Evolutionary conservation across 495 filamentous ascomycete species (phyloP).

Genomic region (Trichoderma orchidacearum): DNA sequence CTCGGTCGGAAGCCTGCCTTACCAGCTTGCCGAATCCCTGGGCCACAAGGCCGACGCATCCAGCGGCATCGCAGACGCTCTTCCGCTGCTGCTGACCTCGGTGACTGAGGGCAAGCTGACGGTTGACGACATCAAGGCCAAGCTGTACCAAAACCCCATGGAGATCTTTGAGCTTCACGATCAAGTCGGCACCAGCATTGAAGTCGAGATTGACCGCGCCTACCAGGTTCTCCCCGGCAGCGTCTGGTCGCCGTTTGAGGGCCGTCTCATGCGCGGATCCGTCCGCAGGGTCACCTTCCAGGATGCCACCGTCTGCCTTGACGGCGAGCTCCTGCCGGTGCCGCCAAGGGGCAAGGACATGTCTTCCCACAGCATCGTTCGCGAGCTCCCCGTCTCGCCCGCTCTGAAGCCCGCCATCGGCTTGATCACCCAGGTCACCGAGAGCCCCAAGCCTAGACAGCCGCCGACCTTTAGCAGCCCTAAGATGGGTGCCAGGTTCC

Average conservation of each 20-base stretch:
- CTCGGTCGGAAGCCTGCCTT: conserved; percentile 71
- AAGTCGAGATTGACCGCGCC: conserved; percentile 60
- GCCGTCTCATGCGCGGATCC: conserved; percentile 55
- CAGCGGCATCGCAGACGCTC: conserved; percentile 59
- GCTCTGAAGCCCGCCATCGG: conserved; percentile 28
- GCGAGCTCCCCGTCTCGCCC: conserved; percentile 40
- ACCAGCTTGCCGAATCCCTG: conserved; percentile 52
- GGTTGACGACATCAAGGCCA: conserved; percentile 54
- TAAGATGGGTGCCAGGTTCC: background rate
- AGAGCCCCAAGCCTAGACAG: conserved; percentile 10
- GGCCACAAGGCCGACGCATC: conserved; percentile 37
- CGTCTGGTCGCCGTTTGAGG: conserved; percentile 64
- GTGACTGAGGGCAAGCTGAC: conserved; percentile 64
- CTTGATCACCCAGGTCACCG: conserved; percentile 9
- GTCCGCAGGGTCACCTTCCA: conserved; percentile 73
- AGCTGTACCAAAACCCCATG: conserved; percentile 71
- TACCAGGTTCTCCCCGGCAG: conserved; percentile 41
- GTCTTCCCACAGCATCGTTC: conserved; percentile 53
- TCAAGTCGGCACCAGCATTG: conserved; percentile 57
- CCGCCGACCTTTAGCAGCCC: background rate
- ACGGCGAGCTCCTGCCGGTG: conserved; percentile 47
- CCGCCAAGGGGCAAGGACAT: conserved; percentile 55
- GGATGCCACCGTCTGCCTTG: conserved; percentile 61
- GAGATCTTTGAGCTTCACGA: conserved; percentile 81
- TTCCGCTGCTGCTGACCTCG: conserved; percentile 68